phyloP scores from a whole-genome alignment of 345 rosid species.

The Salix koriyanagi region DNA sequence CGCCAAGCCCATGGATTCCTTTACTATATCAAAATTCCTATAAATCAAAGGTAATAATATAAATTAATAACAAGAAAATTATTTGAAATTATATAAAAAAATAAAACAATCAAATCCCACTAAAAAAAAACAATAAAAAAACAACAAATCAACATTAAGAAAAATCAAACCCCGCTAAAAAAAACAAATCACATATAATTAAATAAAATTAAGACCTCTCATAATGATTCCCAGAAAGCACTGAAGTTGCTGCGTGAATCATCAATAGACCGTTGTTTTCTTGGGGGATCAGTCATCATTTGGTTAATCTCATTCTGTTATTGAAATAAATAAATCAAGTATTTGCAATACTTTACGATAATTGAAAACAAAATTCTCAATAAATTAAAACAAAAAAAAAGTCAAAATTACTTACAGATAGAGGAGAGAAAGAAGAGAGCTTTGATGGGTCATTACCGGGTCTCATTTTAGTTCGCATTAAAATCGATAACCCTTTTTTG shows the following conservation, averaged over 20 bases:
- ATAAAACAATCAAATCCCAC: not conserved
- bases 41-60: not conserved
- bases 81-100: no score
- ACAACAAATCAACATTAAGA: not conserved
- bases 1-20: conserved; percentile 72
- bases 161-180: not conserved
- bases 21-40: conserved; percentile 63
- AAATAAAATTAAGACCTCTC: conserved; percentile 21
- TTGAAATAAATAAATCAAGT: not conserved
- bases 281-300: conserved; percentile 31
- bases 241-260: conserved; percentile 17
- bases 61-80: not conserved
- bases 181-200: not conserved
- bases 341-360: not conserved
- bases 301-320: conserved; percentile 34
- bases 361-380: not conserved
- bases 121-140: not conserved
- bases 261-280: conserved; percentile 16
- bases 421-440: conserved; percentile 33
- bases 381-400: not conserved
- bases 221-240: conserved; percentile 16
- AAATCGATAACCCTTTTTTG: conserved; percentile 64
- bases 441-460: conserved; percentile 40
- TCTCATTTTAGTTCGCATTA: conserved; percentile 71
- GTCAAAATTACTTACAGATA: conserved; percentile 37